Evolutionary conservation across 2,329 filamentous ascomycete species (phyloP).

Genomic region (Neofusicoccum umdonicola): DNA sequence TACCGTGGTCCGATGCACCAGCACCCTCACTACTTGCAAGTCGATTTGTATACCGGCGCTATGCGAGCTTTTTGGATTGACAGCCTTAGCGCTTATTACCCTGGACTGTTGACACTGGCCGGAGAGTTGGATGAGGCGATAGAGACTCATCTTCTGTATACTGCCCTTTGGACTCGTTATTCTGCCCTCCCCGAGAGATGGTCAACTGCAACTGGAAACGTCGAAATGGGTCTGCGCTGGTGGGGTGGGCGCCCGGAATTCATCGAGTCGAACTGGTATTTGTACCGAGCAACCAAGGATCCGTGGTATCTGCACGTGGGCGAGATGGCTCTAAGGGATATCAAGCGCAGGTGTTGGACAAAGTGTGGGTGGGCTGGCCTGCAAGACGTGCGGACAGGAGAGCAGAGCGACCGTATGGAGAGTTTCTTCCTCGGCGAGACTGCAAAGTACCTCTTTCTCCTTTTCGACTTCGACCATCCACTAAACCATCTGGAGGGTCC

Average conservation of each 20-base stretch:
- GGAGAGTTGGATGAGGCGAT: slow-evolving; percentile 90
- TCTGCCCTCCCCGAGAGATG: slow-evolving; percentile 92
- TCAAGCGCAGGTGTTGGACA: slow-evolving; percentile 84
- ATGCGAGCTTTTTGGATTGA: slow-evolving; percentile 93
- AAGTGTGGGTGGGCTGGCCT: slow-evolving; percentile 91
- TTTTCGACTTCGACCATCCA: slow-evolving; percentile 83
- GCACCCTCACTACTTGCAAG: slow-evolving; percentile 91
- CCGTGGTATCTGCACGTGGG: slow-evolving; percentile 96
- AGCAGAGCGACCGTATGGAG: slow-evolving; percentile 93
- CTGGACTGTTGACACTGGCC: slow-evolving; percentile 79
- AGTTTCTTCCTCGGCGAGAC: slow-evolving; percentile 98
- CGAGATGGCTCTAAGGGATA: slow-evolving; percentile 90
- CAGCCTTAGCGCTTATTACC: slow-evolving; percentile 92
- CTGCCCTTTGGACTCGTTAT: slow-evolving; percentile 91
- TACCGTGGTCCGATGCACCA: slow-evolving; percentile 72
- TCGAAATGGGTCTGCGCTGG: slow-evolving; percentile 87
- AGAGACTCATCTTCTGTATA: slow-evolving; percentile 84
- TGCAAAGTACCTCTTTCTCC: slow-evolving; percentile 88
- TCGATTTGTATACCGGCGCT: slow-evolving; percentile 82
- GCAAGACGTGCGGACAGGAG: slow-evolving; percentile 59
- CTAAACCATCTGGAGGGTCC: slow-evolving; percentile 82
- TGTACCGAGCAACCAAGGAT: slow-evolving; percentile 91
- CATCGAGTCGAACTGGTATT: slow-evolving; percentile 91
- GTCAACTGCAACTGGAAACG: slow-evolving; percentile 78
- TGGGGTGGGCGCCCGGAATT: slow-evolving; percentile 96